A percentile compares a stretch with the other conserved stretches of the same genome.
These are phyloP conservation scores for Coemansia reversa DNA, from an alignment of 192 early-diverging fungal genomes.

Conservation along the genomic window DNA sequence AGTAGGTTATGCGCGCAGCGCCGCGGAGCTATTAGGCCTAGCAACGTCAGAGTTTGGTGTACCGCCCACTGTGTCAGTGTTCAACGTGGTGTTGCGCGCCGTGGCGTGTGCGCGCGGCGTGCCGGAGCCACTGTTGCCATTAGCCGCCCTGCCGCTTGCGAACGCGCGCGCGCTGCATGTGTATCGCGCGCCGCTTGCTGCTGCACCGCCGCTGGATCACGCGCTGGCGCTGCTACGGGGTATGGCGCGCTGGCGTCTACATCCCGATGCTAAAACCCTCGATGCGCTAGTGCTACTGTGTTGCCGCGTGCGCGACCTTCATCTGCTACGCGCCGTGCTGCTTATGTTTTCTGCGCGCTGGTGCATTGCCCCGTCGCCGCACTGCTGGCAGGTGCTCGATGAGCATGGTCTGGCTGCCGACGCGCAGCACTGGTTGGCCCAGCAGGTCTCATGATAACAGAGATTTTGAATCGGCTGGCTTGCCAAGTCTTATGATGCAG, in stretches of 20 bases:
- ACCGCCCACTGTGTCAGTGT: conserved; percentile 20
- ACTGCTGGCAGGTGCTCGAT: conserved; percentile 17
- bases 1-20: conserved; percentile 6
- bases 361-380: conserved; percentile 22
- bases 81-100: conserved; percentile 31
- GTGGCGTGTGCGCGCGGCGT: conserved; percentile 3
- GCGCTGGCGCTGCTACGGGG: conserved; percentile 28
- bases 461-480: neutral
- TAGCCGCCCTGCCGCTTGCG: conserved; percentile 15
- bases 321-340: conserved; percentile 18
- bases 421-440: conserved; percentile 8
- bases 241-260: conserved; percentile 25
- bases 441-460: neutral
- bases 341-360: conserved; percentile 29
- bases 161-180: conserved; percentile 14
- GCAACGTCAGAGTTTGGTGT: conserved; percentile 39
- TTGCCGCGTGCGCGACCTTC: conserved; percentile 11
- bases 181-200: conserved; percentile 7
- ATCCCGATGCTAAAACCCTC: conserved; percentile 29
- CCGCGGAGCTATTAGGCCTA: conserved; percentile 27
- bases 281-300: conserved; percentile 21
- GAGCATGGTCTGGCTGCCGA: conserved; percentile 12
- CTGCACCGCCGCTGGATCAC: neutral
- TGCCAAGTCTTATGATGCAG: neutral
- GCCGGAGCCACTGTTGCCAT: conserved; percentile 1